phyloP scores from a whole-genome alignment of 176 grass and related monocot species.

The Cenchrus purpureus region DNA sequence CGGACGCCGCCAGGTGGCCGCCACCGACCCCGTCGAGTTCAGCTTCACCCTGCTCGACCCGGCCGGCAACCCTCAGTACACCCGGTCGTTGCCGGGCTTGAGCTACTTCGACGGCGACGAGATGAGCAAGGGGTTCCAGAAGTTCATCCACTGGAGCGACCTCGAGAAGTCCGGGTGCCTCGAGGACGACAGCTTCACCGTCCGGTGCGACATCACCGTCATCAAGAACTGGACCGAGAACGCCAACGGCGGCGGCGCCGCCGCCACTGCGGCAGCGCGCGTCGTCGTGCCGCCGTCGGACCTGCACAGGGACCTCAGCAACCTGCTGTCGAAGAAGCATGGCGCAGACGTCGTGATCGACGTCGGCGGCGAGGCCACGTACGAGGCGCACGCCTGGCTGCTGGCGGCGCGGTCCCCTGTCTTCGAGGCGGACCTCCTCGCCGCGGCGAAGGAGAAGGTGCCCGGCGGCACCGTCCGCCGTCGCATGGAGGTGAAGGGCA shows the following conservation, averaged over 20 bases:
- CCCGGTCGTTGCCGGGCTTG: no score
- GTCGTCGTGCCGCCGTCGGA: neutral
- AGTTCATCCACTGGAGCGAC: neutral
- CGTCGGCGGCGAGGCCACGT: neutral
- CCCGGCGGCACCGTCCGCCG: neutral
- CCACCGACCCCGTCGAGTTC: neutral
- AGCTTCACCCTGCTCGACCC: neutral
- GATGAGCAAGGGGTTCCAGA: neutral
- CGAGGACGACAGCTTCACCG: neutral
- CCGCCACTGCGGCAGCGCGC: neutral
- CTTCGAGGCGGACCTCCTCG: neutral
- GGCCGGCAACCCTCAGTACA: neutral
- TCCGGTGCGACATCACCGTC: neutral
- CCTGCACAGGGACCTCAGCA: neutral
- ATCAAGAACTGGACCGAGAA: neutral
- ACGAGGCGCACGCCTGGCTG: neutral
- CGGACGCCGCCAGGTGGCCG: neutral
- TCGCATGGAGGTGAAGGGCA: neutral
- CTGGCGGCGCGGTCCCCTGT: neutral
- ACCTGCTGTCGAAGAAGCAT: neutral
- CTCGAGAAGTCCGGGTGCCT: neutral
- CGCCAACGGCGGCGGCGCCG: neutral
- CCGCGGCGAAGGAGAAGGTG: neutral
- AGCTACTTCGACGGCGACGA: neutral
- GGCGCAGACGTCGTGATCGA: neutral